A percentile compares a stretch with the other conserved stretches of the same genome.
Conservation (phyloP, 495 filamentous ascomycete species). For the Cryomyces antarcticus region DNA sequence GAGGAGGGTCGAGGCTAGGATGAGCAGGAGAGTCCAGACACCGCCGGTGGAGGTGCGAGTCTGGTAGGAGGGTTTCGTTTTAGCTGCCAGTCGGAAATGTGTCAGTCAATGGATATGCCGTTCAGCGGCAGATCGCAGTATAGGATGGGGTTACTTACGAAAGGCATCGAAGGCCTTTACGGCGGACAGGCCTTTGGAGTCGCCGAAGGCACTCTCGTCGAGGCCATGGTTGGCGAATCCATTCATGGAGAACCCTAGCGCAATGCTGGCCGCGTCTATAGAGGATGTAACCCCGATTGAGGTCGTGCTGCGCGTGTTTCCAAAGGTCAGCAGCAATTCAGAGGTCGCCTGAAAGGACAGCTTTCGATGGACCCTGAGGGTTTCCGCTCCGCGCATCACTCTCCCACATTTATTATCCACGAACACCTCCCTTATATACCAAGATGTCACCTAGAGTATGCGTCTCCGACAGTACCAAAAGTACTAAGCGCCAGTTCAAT, state of each 20-base stretch:
- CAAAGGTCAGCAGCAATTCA: background rate
- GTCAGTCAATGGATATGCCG: too few relatives aligned
- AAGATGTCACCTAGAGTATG: too few relatives aligned
- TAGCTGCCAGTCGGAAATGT: slow-evolving; percentile 22
- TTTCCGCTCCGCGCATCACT: too few relatives aligned
- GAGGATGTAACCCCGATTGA: background rate
- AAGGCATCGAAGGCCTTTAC: slow-evolving; percentile 91
- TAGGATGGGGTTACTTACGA: slow-evolving; percentile 14
- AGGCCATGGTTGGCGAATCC: slow-evolving; percentile 50
- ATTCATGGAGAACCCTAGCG: slow-evolving; percentile 28
- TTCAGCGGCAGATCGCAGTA: background rate
- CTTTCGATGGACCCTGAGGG: background rate
- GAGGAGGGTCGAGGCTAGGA: slow-evolving; percentile 49
- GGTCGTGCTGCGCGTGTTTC: background rate
- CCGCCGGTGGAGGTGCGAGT: slow-evolving; percentile 65
- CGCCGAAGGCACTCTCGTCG: slow-evolving; percentile 60
- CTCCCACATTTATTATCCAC: too few relatives aligned
- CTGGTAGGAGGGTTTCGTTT: slow-evolving; percentile 86
- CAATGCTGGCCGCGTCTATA: background rate
- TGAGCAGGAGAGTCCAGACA: slow-evolving; percentile 76
- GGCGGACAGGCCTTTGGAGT: slow-evolving; percentile 19
- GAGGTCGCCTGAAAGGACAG: background rate
- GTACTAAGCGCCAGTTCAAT: too few relatives aligned
- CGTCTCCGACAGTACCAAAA: too few relatives aligned
- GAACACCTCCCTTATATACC: too few relatives aligned